These are phyloP conservation scores for Sporisorium iseilematis-ciliati DNA, from an alignment of 1,284 basidiomycete genomes.

Conservation along the genomic window DNA sequence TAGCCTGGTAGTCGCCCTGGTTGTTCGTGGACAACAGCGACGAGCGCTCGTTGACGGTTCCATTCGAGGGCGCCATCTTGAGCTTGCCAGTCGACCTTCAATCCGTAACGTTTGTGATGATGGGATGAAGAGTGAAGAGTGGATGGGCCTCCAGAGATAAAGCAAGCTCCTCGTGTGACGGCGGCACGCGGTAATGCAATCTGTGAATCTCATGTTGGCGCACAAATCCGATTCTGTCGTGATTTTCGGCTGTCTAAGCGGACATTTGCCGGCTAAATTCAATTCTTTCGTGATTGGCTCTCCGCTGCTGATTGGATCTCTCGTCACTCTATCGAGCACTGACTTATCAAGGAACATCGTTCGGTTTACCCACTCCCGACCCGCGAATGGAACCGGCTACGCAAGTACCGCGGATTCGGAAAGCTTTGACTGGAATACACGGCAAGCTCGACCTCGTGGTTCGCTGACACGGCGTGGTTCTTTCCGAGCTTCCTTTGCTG, in stretches of 20 bases:
- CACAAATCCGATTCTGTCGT: not conserved
- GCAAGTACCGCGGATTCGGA: not conserved
- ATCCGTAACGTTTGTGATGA: not conserved
- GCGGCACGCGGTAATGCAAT: constrained; percentile 3
- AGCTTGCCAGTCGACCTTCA: not conserved
- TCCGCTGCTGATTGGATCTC: constrained; percentile 6
- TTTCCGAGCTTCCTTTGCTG: constrained; percentile 1
- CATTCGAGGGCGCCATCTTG: constrained; percentile 21
- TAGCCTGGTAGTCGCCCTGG: constrained; percentile 15
- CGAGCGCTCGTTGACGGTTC: constrained; percentile 26
- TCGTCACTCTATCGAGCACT: not conserved
- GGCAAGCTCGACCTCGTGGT: constrained; percentile 1
- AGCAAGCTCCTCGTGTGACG: not conserved
- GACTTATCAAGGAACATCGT: too few species aligned
- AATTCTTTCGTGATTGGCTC: not conserved
- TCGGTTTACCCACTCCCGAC: not conserved
- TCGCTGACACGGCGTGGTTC: not conserved
- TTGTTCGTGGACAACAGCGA: constrained; percentile 23
- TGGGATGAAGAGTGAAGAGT: not conserved
- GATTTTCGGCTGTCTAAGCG: not conserved
- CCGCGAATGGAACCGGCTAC: too few species aligned
- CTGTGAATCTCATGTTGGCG: not conserved
- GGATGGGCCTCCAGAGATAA: not conserved
- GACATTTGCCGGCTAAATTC: not conserved
- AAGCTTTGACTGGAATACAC: constrained; percentile 3